Evolutionary conservation across 2,329 filamentous ascomycete genomes (phyloP).

Genomic region (Alternaria sp.): DNA sequence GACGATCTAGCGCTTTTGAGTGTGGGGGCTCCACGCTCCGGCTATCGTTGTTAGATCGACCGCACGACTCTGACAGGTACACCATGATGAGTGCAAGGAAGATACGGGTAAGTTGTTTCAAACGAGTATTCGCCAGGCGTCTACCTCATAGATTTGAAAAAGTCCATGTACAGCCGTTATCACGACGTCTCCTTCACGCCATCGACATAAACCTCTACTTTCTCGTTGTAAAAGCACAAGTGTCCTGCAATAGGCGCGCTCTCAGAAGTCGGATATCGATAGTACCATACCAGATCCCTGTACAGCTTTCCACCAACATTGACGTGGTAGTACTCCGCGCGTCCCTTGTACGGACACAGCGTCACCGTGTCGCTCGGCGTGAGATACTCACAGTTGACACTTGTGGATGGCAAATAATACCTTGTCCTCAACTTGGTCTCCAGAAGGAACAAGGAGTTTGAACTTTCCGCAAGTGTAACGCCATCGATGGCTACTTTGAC

Average conservation of each 20-base stretch:
- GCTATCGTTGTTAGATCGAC: neutral
- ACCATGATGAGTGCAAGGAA: neutral
- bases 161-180: neutral
- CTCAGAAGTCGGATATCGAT: constrained; percentile 65
- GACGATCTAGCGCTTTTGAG: neutral
- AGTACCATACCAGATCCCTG: constrained; percentile 70
- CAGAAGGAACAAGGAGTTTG: constrained; percentile 61
- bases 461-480: constrained; percentile 56
- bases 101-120: neutral
- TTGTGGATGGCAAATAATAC: constrained; percentile 66
- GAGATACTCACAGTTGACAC: constrained; percentile 59
- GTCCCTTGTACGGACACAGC: constrained; percentile 72
- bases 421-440: constrained; percentile 68
- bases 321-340: constrained; percentile 69
- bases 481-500: constrained; percentile 62
- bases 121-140: neutral
- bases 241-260: constrained; percentile 63
- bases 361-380: constrained; percentile 62
- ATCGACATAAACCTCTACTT: constrained; percentile 69
- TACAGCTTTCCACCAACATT: constrained; percentile 56
- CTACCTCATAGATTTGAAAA: neutral
- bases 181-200: constrained; percentile 54
- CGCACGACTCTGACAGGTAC: neutral
- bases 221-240: constrained; percentile 74
- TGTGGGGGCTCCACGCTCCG: neutral